Conservation (phyloP, 2,329 filamentous ascomycete genomes). For the Scedosporium dehoogii region DNA sequence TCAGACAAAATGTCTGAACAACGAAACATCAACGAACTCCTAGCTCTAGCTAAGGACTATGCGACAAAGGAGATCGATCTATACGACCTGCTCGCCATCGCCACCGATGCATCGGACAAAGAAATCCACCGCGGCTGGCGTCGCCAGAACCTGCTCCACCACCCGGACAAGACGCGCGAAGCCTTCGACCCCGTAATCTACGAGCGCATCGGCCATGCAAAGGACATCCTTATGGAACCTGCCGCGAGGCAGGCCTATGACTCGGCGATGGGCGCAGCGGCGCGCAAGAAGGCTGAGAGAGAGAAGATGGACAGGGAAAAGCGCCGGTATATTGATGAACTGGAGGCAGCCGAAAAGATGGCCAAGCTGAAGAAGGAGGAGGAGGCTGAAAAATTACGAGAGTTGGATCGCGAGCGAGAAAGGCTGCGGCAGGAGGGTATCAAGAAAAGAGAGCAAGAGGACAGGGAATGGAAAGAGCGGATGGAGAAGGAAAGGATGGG, state of each 20-base stretch:
- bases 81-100: slow-evolving; percentile 64
- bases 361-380: slow-evolving; percentile 48
- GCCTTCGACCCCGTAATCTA: slow-evolving; percentile 71
- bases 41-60: slow-evolving; percentile 46
- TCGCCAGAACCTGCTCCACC: slow-evolving; percentile 77
- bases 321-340: slow-evolving; percentile 72
- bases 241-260: slow-evolving; percentile 70
- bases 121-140: slow-evolving; percentile 79
- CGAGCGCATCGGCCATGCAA: slow-evolving; percentile 75
- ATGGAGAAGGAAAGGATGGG: slow-evolving; percentile 20
- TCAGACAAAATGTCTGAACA: slow-evolving; percentile 5
- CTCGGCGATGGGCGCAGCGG: slow-evolving; percentile 58
- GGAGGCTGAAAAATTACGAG: slow-evolving; percentile 25
- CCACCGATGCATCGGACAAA: slow-evolving; percentile 53
- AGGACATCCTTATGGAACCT: slow-evolving; percentile 68
- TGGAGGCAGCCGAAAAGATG: slow-evolving; percentile 67
- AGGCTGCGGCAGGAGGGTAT: slow-evolving; percentile 24
- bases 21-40: slow-evolving; percentile 33
- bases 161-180: slow-evolving; percentile 81
- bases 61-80: slow-evolving; percentile 59
- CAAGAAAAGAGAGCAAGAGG: slow-evolving; percentile 15
- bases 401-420: slow-evolving; percentile 24
- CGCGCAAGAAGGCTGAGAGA: slow-evolving; percentile 60
- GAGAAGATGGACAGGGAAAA: slow-evolving; percentile 64
- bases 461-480: slow-evolving; percentile 18